These are phyloP conservation scores for Jamesozyma lodderae DNA, from an alignment of 805 yeast genomes.

Conservation along the genomic window DNA sequence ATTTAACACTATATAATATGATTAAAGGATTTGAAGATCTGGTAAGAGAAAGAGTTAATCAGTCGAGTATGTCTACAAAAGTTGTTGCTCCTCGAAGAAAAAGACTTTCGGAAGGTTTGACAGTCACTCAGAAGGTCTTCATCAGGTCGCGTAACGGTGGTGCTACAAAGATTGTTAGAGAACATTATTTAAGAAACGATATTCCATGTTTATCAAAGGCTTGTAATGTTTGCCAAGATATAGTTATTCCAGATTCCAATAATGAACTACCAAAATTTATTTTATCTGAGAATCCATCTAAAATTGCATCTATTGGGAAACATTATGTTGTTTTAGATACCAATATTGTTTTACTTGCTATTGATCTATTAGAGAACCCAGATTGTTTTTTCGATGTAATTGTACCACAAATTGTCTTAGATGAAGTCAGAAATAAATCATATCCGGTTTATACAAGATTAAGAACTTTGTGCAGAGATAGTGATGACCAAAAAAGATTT, in stretches of 20 bases:
- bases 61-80: constrained; percentile 11
- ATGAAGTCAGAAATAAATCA: constrained; percentile 82
- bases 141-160: constrained; percentile 85
- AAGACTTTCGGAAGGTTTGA: constrained; percentile 41
- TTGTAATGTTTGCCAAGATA: constrained; percentile 53
- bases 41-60: neutral
- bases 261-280: constrained; percentile 60
- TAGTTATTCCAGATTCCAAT: constrained; percentile 48
- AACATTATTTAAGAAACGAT: constrained; percentile 86
- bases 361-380: constrained; percentile 75
- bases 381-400: constrained; percentile 80
- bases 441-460: constrained; percentile 81
- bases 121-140: constrained; percentile 81
- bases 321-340: constrained; percentile 86
- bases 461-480: constrained; percentile 58
- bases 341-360: constrained; percentile 77
- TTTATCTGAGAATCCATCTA: constrained; percentile 53
- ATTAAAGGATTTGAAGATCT: too few species aligned
- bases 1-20: neutral
- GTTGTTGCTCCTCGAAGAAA: constrained; percentile 29
- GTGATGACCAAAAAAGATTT: constrained; percentile 58
- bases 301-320: constrained; percentile 41
- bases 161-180: constrained; percentile 81
- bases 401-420: constrained; percentile 90
- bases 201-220: constrained; percentile 79